A percentile compares a stretch with the other conserved stretches of the same genome.
These are phyloP conservation scores for Zymoseptoria passerinii DNA, from an alignment of 2,329 filamentous ascomycete genomes.

Conservation along the genomic window DNA sequence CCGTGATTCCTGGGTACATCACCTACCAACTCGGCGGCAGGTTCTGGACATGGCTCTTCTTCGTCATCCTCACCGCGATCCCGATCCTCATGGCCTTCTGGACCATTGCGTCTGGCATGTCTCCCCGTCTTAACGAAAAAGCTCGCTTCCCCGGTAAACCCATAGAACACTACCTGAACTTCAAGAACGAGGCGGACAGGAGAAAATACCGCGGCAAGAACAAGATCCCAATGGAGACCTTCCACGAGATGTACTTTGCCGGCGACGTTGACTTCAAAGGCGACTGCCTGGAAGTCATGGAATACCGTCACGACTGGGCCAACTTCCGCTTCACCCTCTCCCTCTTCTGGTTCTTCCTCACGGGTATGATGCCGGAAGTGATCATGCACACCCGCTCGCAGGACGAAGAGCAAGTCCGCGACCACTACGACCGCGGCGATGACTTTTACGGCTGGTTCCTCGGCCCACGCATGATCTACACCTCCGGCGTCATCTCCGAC, in stretches of 20 bases:
- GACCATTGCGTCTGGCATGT: slow-evolving; percentile 68
- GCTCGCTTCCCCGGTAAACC: slow-evolving; percentile 75
- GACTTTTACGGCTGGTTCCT: slow-evolving; percentile 99
- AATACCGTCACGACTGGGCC: slow-evolving; percentile 96
- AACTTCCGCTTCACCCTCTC: slow-evolving; percentile 83
- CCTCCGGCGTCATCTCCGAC: slow-evolving; percentile 86
- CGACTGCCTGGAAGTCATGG: slow-evolving; percentile 77
- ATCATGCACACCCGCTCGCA: slow-evolving; percentile 89
- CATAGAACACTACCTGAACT: slow-evolving; percentile 82
- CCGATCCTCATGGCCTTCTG: slow-evolving; percentile 79
- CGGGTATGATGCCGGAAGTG: slow-evolving; percentile 79
- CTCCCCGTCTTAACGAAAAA: slow-evolving; percentile 88
- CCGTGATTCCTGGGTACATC: slow-evolving; percentile 67
- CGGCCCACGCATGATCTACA: slow-evolving; percentile 98
- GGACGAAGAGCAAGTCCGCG: slow-evolving; percentile 95
- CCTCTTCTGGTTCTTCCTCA: slow-evolving; percentile 81
- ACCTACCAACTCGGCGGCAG: slow-evolving; percentile 79
- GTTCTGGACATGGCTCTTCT: slow-evolving; percentile 78
- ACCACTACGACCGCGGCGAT: slow-evolving; percentile 95
- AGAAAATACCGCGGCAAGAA: slow-evolving; percentile 66
- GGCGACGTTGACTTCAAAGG: slow-evolving; percentile 93
- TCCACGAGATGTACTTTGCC: slow-evolving; percentile 97
- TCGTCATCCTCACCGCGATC: slow-evolving; percentile 66
- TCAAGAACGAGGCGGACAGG: slow-evolving; percentile 55
- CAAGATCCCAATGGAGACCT: slow-evolving; percentile 85